Percentiles rank a stretch among this genome's conserved stretches.
Evolutionary conservation across 768 basidiomycete genomes (phyloP).

Genomic region (Favolaschia claudopus): DNA sequence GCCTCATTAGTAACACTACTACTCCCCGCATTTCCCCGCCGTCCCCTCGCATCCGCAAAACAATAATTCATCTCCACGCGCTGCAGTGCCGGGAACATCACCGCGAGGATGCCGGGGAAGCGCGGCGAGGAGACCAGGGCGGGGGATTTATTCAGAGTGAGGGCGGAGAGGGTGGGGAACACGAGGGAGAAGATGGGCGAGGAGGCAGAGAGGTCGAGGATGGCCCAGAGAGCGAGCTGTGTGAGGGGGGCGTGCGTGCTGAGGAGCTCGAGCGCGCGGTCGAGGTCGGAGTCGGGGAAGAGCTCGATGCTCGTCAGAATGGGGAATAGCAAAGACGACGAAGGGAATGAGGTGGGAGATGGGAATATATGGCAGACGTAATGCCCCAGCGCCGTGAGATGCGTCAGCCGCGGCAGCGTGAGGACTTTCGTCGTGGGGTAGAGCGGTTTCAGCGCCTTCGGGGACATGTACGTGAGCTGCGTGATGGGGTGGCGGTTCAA

Average conservation of each 20-base stretch:
- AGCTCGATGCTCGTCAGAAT: constrained; percentile 3
- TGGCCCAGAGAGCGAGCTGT: neutral
- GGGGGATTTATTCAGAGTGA: neutral
- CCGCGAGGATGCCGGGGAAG: neutral
- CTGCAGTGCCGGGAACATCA: constrained; percentile 9
- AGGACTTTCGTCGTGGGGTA: neutral
- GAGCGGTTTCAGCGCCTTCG: neutral
- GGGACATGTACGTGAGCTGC: constrained; percentile 17
- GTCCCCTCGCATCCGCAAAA: neutral
- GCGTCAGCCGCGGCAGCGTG: neutral
- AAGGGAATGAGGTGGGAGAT: neutral
- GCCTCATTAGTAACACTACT: neutral
- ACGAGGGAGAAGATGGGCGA: neutral
- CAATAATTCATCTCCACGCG: neutral
- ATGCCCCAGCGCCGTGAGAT: constrained; percentile 12
- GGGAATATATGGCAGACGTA: constrained; percentile 5
- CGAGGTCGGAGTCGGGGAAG: neutral
- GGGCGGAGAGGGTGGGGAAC: neutral
- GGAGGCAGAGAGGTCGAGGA: neutral
- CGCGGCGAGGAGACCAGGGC: neutral
- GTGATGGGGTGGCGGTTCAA: constrained; percentile 12
- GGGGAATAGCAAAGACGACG: constrained; percentile 1
- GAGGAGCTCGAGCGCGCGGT: neutral
- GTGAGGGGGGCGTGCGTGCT: neutral
- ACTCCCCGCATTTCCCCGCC: too few relatives aligned